Evolutionary conservation across 2,329 filamentous ascomycete genomes (phyloP), one percentile per base, ranked within the genome.

Genomic region (Sphaerostilbella broomeana): DNA sequence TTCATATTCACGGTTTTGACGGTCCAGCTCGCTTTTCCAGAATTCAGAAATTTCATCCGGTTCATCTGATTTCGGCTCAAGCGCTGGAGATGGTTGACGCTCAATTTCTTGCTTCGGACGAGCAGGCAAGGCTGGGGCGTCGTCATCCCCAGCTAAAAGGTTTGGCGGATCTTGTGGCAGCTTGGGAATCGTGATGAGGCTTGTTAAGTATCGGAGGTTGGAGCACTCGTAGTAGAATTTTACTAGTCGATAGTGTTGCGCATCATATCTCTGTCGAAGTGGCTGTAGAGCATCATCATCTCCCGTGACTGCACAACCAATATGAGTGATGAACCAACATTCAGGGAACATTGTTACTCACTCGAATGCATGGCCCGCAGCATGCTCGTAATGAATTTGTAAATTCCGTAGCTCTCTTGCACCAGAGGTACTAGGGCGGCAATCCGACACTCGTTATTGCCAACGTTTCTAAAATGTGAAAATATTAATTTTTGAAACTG

Each of bases 301-400:
- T 40, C 92, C 90, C 10, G 92, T 92, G 32, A 87, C 84, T 84
- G 43, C 24, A 13, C 26, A 32, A 9, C 17, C n/a, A 13, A 11
- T 32, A 44, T 59, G 35, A 56, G 52, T 45, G 12, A 42, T 31
- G 21, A 22, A 10, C 8, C 17, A 7, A n/a, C 12, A 24, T 7
- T 9, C 11, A 11, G 28, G 17, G 20, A 15, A 13, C 2, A 15
- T 15, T 33, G 25, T 26, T 16, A 67, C 81, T 58, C 70, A 89
- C 85, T 88, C 3, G 86, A 90, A 61, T 98, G 90, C 89, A 98
- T 95, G 12, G 92, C 92, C 40, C 92, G 79, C 46, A 98, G 67
- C 92, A 98, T 98, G 82, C 92, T 98, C 0, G 92, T 98, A 49
- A 95, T 89, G 61, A 98, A 98, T 65, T 97, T 97, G 73, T 98